A percentile compares a stretch with the other conserved stretches of the same genome.
These are phyloP conservation scores for Diatrype stigma DNA, from an alignment of 2,329 filamentous ascomycete genomes.

Conservation along the genomic window DNA sequence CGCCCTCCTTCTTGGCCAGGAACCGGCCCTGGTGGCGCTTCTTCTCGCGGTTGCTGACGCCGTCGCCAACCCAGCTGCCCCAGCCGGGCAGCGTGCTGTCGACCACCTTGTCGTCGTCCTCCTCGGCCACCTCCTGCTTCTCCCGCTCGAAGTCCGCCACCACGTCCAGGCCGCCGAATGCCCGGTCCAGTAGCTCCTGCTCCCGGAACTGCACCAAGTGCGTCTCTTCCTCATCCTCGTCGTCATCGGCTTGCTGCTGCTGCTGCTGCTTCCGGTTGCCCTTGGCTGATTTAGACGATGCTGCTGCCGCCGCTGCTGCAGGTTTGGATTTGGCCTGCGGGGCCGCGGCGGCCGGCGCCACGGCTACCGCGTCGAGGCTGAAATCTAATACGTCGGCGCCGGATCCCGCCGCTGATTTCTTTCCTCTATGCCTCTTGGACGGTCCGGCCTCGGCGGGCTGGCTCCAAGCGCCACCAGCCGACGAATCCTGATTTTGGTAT, in stretches of 20 bases:
- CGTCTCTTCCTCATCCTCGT: constrained; percentile 44
- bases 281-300: constrained; percentile 21
- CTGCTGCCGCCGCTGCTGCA: too few relatives aligned
- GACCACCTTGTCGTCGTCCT: constrained; percentile 78
- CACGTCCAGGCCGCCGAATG: constrained; percentile 86
- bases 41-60: constrained; percentile 67
- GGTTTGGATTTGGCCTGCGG: too few relatives aligned
- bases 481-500: constrained; percentile 10
- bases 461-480: constrained; percentile 27
- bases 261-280: constrained; percentile 20
- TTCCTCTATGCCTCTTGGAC: constrained; percentile 21
- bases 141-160: constrained; percentile 75
- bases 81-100: constrained; percentile 89
- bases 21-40: constrained; percentile 60
- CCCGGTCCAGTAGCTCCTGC: constrained; percentile 69
- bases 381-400: constrained; percentile 24
- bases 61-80: constrained; percentile 87
- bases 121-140: constrained; percentile 65
- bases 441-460: constrained; percentile 16
- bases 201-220: constrained; percentile 56
- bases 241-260: constrained; percentile 29
- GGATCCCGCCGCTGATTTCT: constrained; percentile 12
- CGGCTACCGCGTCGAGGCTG: constrained; percentile 22
- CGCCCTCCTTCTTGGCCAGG: constrained; percentile 64
- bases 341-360: constrained; percentile 17